A percentile compares a stretch with the other conserved stretches of the same genome.
Conservation (phyloP, 1,284 basidiomycete species). For the Inonotus hispidus region DNA sequence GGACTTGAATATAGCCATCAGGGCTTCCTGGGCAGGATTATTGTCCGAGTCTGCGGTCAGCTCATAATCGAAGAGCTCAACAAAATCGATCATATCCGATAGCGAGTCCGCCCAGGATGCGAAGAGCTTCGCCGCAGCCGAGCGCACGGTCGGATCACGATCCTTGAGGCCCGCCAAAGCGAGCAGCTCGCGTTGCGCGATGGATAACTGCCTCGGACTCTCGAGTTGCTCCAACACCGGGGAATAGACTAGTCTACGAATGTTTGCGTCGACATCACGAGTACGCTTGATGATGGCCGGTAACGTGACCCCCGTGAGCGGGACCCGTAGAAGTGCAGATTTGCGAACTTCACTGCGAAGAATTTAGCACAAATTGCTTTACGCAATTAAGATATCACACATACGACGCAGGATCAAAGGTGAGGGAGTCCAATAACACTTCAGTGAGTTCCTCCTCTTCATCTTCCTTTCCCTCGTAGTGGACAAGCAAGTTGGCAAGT, state of each 20-base stretch:
- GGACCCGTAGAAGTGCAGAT: constrained; percentile 78
- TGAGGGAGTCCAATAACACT: constrained; percentile 68
- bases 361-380: background rate
- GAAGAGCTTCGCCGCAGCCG: constrained; percentile 76
- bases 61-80: constrained; percentile 29
- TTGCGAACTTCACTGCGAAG: constrained; percentile 80
- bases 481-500: constrained; percentile 70
- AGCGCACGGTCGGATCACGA: constrained; percentile 76
- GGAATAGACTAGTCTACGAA: constrained; percentile 79
- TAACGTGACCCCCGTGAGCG: constrained; percentile 56
- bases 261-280: constrained; percentile 80
- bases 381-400: constrained; percentile 31
- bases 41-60: background rate
- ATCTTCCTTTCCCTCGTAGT: constrained; percentile 51
- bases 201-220: constrained; percentile 65
- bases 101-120: constrained; percentile 64
- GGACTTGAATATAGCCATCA: constrained; percentile 59
- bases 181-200: constrained; percentile 74
- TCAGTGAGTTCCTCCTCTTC: constrained; percentile 59
- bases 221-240: constrained; percentile 54
- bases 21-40: constrained; percentile 60
- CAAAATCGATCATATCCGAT: constrained; percentile 46
- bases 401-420: constrained; percentile 75
- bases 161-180: constrained; percentile 85
- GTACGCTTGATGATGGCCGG: constrained; percentile 73